Evolutionary conservation across 1,284 basidiomycete species (phyloP).

Genomic region (Grifola frondosa): DNA sequence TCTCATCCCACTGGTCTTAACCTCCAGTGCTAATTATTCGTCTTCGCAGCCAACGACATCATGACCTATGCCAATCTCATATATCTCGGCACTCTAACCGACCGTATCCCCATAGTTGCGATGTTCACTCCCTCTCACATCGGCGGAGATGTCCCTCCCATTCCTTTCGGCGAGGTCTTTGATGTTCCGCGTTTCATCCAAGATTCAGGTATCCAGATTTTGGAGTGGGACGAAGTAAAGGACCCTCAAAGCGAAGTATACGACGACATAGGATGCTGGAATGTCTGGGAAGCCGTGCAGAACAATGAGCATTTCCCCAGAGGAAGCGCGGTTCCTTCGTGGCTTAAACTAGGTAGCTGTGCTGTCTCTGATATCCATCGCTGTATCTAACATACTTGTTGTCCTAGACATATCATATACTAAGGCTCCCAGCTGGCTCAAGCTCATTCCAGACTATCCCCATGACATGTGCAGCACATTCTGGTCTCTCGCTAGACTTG

Average conservation of each 20-base stretch:
- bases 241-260: constrained; percentile 30
- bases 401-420: constrained; percentile 52
- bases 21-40: constrained; percentile 2
- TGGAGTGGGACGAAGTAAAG: constrained; percentile 46
- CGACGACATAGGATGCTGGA: constrained; percentile 74
- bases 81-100: constrained; percentile 62
- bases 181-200: constrained; percentile 39
- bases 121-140: constrained; percentile 69
- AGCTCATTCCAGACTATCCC: constrained; percentile 36
- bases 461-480: constrained; percentile 46
- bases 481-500: constrained; percentile 45
- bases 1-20: constrained; percentile 5
- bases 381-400: background rate
- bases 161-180: constrained; percentile 44
- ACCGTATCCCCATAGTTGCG: constrained; percentile 62
- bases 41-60: constrained; percentile 59
- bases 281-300: constrained; percentile 56
- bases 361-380: background rate
- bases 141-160: constrained; percentile 40
- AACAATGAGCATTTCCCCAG: constrained; percentile 45
- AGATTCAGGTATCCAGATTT: constrained; percentile 35
- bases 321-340: constrained; percentile 40
- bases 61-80: constrained; percentile 72
- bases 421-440: constrained; percentile 41
- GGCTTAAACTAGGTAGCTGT: constrained; percentile 50